A percentile compares a stretch with the other conserved stretches of the same genome.
phyloP scores from a whole-genome alignment of 2,329 filamentous ascomycete species.

The Penicillium crustosum region DNA sequence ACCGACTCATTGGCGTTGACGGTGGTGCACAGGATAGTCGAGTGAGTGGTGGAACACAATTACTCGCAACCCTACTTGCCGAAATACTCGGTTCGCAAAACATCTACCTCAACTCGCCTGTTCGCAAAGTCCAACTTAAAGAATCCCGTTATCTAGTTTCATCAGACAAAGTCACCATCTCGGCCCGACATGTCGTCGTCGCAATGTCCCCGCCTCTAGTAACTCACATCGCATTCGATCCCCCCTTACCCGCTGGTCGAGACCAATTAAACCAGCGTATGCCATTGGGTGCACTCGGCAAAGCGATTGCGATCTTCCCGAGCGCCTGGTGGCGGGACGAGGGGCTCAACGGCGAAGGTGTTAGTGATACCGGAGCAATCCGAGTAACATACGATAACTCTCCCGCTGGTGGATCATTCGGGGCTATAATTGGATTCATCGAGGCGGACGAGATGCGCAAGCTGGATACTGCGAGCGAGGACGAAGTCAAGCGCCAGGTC shows the following conservation, averaged over 20 bases:
- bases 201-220: constrained; percentile 4
- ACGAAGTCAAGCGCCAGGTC: constrained; percentile 18
- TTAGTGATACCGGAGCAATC: constrained; percentile 19
- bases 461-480: constrained; percentile 20
- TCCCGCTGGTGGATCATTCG: constrained; percentile 21
- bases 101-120: neutral
- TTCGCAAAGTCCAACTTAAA: constrained; percentile 2
- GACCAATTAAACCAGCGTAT: constrained; percentile 19
- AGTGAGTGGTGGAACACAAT: neutral
- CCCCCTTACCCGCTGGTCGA: constrained; percentile 1
- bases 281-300: constrained; percentile 15
- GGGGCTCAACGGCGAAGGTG: constrained; percentile 23
- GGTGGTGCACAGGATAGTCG: constrained; percentile 5
- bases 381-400: constrained; percentile 25
- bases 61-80: constrained; percentile 1
- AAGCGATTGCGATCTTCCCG: constrained; percentile 12
- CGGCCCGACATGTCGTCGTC: constrained; percentile 3
- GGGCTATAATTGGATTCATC: constrained; percentile 30
- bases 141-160: neutral
- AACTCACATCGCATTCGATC: neutral
- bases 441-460: constrained; percentile 27
- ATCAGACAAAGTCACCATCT: neutral
- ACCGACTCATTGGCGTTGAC: constrained; percentile 2
- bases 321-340: constrained; percentile 23
- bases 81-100: neutral